phyloP scores from a whole-genome alignment of 129 eudicot genomes.

The Pseudognaphalium luteoalbum region DNA sequence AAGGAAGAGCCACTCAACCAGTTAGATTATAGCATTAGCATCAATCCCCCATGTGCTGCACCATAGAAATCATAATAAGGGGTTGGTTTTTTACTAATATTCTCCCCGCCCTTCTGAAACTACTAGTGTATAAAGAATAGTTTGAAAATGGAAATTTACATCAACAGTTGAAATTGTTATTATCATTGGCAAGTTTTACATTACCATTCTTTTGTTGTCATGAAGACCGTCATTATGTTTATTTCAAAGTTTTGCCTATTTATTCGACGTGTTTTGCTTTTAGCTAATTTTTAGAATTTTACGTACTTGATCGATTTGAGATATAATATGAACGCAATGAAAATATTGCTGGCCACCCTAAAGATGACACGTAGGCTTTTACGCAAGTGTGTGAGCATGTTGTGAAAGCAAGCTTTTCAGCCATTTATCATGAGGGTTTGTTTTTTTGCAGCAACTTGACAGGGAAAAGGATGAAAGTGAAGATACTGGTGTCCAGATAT shows the following conservation, averaged over 20 bases:
- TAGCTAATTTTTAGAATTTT: not conserved
- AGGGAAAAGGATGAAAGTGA: constrained; percentile 27
- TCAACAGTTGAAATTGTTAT: not conserved
- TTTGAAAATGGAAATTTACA: constrained; percentile 1
- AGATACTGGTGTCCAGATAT: constrained; percentile 31
- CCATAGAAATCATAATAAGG: constrained; percentile 27
- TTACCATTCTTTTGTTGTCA: constrained; percentile 19
- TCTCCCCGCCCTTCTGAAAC: constrained; percentile 8
- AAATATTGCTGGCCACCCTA: constrained; percentile 1
- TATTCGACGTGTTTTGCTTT: not conserved
- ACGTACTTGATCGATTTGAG: not conserved
- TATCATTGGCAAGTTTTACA: constrained; percentile 8
- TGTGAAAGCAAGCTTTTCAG: constrained; percentile 3
- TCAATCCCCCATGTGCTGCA: constrained; percentile 9
- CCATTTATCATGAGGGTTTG: constrained; percentile 17
- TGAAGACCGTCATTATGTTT: constrained; percentile 4
- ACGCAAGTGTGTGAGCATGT: constrained; percentile 18
- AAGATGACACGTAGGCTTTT: constrained; percentile 10
- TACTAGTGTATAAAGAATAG: constrained; percentile 39
- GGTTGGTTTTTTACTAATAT: constrained; percentile 18
- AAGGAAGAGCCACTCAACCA: constrained; percentile 64
- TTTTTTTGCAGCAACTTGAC: constrained; percentile 30
- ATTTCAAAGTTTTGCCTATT: not conserved
- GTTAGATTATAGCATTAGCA: constrained; percentile 38
- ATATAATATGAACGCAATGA: not conserved